Base-by-base conservation (phyloP, 345 rosid genomes). In the Barbarea vulgaris region DNA sequence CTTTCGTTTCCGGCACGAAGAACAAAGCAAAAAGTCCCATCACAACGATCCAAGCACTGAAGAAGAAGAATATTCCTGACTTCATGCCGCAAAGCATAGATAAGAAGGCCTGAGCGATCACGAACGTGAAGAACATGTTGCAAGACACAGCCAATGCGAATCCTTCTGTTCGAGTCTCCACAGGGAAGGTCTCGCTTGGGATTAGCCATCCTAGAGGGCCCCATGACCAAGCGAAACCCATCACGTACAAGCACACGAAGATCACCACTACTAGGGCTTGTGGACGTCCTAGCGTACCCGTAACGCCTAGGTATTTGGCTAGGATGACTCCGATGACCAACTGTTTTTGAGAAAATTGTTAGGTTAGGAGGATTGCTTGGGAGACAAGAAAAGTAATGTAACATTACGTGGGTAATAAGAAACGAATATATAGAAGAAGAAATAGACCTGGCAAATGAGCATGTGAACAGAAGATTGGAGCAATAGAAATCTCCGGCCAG, bases 141-240 rank as follows among this genome's bases (percentile, higher is more conserved):
- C 81, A 58, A 22, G 85, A 80, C 19, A 81, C 84, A 0, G 88
- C 83, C 4, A 75, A 81, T 13, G 84, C 77, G 39, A 74, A 85
- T 7, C 85, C 87, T 0, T 85, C 74, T 0, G 86, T 71, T 56
- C 86, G 51, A 0, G 84, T 85, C 69, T 87, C 88, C 1, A 87
- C 9, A 0, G 88, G 91, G 70, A 85, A 85, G 3, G 80, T 85
- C 61, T 87, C 88, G 19, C 91, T 85, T 0, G 88, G 91, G 34
- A 87, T 81, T 25, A 87, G 67, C 91, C 91, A 85, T 2, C 91
- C 86, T 1, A 85, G 75, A 12, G 88, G 88, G 0, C 88, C 91
- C 91, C 88, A 87, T 46, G 91, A 87, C 88, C 91, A 85, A 5
- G 91, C 87, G 60, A 85, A 87, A 3, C 80, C 83, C 74, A 80